Evolutionary conservation across 306 rosid genomes (phyloP), one percentile per base, ranked within the genome.

Genomic region (Dryas alaskensis): DNA sequence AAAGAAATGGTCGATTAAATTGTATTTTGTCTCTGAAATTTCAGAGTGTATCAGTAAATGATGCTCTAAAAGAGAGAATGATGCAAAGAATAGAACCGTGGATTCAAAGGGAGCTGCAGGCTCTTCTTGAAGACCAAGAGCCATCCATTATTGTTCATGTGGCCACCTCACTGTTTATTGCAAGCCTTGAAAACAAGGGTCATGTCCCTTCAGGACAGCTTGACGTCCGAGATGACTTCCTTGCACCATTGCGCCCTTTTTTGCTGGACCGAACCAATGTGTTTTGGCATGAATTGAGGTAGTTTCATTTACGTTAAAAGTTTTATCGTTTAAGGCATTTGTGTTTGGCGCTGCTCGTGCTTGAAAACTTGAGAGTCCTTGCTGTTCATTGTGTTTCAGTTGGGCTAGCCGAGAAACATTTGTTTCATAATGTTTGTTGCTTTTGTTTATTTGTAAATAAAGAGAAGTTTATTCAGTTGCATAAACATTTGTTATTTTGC

Each of bases 251-350:
- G 76, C 78, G 50, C 2, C 82, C 87, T 37, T 89, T 86, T 74
- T 79, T 89, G 51, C 70, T 64, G 3, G 87, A 86, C 22, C 85
- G 70, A 66, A 72, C 86, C 10, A 57, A 75, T n/a, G 54, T 77
- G 78, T 89, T 89, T 81, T 86, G 87, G 93, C 90, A 82, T 76
- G 93, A 89, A 73, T 55, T 89, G 49, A 89, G 93, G 93, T 88
- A 78, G 60, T 19, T 53, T 58, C 48, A 42, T 0, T 53, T 14
- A 47, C 47, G 16, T 57, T 44, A 1, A 31, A 48, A 80, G 50
- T 54, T 67, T 44, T 5, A 1, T 80, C 13, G 3, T 57, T 47
- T 40, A 4, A 46, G 53, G 61, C 31, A 49, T 76, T 50, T 6
- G 46, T 49, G 16, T 58, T 5, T 42, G 37, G 4, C 14, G 54